Percentiles rank a stretch among this genome's conserved stretches.
Evolutionary conservation across 2,329 filamentous ascomycete species (phyloP).

Genomic region (Venturia asperata): DNA sequence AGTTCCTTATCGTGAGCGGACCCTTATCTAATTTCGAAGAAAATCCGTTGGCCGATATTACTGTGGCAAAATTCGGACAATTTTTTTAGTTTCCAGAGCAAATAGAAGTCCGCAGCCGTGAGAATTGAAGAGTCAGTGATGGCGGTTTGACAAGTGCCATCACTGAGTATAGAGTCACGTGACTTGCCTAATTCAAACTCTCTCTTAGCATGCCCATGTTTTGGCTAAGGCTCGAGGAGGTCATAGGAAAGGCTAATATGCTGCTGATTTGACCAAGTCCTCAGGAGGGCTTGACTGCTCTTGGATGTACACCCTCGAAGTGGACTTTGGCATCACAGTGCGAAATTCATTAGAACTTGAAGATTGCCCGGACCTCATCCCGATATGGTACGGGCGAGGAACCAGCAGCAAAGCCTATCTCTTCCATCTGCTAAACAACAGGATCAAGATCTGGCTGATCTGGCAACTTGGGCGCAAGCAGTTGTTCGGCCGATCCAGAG

Average conservation of each 20-base stretch:
- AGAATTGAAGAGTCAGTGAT: background rate
- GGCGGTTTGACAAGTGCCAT: too few species aligned
- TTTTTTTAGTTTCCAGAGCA: background rate
- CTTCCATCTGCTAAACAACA: too few species aligned
- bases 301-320: background rate
- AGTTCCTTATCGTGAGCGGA: conserved; percentile 6
- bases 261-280: background rate
- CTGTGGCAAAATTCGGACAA: background rate
- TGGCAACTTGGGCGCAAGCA: too few species aligned
- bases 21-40: background rate
- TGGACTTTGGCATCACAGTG: background rate
- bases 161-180: too few species aligned
- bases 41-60: background rate
- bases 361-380: background rate
- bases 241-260: background rate
- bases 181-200: too few species aligned
- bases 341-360: background rate
- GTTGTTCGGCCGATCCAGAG: too few species aligned
- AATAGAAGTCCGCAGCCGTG: background rate
- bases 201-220: too few species aligned
- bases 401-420: too few species aligned
- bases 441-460: too few species aligned
- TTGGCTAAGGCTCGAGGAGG: too few species aligned
- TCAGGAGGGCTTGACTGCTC: too few species aligned
- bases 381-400: background rate